Conservation (phyloP, 2,329 filamentous ascomycete species). For the Aureobasidium sp. region DNA sequence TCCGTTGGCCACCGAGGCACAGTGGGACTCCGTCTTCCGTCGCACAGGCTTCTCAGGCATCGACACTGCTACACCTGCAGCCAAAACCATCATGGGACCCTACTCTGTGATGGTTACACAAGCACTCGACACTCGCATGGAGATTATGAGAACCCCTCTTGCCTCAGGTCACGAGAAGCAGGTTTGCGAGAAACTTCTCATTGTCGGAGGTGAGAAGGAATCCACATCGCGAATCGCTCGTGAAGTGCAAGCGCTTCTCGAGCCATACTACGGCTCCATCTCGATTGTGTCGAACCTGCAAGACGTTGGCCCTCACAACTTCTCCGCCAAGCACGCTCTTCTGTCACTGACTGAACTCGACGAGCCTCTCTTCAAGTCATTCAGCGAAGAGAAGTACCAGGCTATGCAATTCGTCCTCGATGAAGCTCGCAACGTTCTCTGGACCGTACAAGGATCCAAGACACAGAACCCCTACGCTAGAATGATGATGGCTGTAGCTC, state of each 20-base stretch:
- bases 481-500: not conserved
- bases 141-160: not conserved
- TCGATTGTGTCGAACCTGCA: not conserved
- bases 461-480: not conserved
- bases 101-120: constrained; percentile 3
- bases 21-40: constrained; percentile 29
- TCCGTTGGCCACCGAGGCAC: constrained; percentile 22
- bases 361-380: constrained; percentile 1
- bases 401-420: constrained; percentile 1
- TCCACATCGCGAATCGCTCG: not conserved
- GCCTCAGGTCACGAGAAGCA: not conserved
- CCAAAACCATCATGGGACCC: not conserved
- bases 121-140: not conserved
- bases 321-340: not conserved
- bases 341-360: constrained; percentile 1
- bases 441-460: constrained; percentile 1
- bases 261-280: not conserved
- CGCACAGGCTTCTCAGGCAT: constrained; percentile 30
- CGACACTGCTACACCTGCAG: constrained; percentile 16
- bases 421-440: not conserved
- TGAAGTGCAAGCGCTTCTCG: not conserved
- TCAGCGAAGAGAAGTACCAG: not conserved
- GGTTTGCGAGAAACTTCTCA: not conserved
- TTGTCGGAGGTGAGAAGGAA: not conserved
- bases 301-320: not conserved